A percentile compares a stretch with the other conserved stretches of the same genome.
Evolutionary conservation across 495 filamentous ascomycete genomes (phyloP).

Genomic region (Amphirosellinia nigrospora): DNA sequence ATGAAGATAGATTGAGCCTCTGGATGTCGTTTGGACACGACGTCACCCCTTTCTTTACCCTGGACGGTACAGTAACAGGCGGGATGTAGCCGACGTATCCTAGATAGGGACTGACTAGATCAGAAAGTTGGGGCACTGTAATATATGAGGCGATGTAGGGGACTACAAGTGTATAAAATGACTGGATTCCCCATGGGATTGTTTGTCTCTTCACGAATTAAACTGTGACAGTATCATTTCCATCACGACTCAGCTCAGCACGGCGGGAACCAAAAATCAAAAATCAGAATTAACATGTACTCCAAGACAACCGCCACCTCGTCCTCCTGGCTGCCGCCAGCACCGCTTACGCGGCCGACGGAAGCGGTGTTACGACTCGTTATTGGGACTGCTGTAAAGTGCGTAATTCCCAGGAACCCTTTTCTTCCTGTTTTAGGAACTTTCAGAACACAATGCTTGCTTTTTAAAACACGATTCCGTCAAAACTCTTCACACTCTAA

Average conservation of each 20-base stretch:
- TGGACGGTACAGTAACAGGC: background rate
- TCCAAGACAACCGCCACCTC: slow-evolving; percentile 7
- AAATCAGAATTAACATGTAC: slow-evolving; percentile 16
- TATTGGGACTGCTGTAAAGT: slow-evolving; percentile 73
- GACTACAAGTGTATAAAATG: background rate
- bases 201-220: background rate
- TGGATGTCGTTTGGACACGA: background rate
- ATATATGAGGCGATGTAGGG: background rate
- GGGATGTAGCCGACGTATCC: background rate
- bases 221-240: background rate
- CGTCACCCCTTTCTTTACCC: background rate
- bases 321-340: slow-evolving; percentile 15
- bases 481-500: no score
- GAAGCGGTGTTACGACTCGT: slow-evolving; percentile 34
- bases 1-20: background rate
- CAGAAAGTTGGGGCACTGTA: background rate
- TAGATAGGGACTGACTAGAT: background rate
- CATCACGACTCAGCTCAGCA: background rate
- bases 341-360: slow-evolving; percentile 16
- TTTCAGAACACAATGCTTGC: no score
- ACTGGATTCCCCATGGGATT: background rate
- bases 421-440: no score
- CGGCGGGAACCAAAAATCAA: background rate
- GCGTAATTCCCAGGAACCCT: no score
- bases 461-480: no score